Conservation (phyloP, 495 filamentous ascomycete species). For the Neurospora sp. region DNA sequence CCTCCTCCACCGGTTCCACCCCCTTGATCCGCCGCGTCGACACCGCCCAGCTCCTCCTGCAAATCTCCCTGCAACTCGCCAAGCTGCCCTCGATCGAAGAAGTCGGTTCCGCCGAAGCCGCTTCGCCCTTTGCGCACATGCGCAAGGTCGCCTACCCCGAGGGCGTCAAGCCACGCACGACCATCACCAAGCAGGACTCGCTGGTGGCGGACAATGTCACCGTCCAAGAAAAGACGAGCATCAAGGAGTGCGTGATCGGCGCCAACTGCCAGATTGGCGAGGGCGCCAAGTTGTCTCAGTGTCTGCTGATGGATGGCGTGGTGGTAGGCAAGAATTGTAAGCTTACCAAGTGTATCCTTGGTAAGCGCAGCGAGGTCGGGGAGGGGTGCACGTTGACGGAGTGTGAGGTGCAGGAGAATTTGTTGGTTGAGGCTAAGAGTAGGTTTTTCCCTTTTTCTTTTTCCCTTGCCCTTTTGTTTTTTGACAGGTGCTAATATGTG, state of each 20-base stretch:
- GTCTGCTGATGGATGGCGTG: conserved; percentile 84
- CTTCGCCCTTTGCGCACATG: conserved; percentile 63
- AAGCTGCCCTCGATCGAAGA: conserved; percentile 61
- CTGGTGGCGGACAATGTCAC: conserved; percentile 78
- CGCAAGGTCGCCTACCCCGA: conserved; percentile 74
- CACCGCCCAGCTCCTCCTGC: conserved; percentile 67
- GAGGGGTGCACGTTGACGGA: conserved; percentile 67
- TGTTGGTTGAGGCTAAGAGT: conserved; percentile 71
- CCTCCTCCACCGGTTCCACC: conserved; percentile 8
- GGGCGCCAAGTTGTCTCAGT: conserved; percentile 69
- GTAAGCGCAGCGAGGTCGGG: conserved; percentile 63
- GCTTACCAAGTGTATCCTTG: conserved; percentile 74
- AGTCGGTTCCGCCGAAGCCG: conserved; percentile 33
- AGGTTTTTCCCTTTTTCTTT: conserved; percentile 35
- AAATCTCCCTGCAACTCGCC: conserved; percentile 75
- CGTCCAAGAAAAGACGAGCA: conserved; percentile 68
- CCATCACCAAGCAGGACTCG: conserved; percentile 64
- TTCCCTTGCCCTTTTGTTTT: background rate
- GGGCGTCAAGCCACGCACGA: conserved; percentile 62
- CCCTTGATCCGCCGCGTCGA: conserved; percentile 80
- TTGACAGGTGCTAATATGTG: background rate
- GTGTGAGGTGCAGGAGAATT: conserved; percentile 82
- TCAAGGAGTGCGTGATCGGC: conserved; percentile 83
- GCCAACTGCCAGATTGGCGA: conserved; percentile 72
- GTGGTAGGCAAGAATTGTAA: conserved; percentile 66